These are phyloP conservation scores for Carex kokanica DNA, from an alignment of 176 grass and related monocot genomes.

Conservation along the genomic window DNA sequence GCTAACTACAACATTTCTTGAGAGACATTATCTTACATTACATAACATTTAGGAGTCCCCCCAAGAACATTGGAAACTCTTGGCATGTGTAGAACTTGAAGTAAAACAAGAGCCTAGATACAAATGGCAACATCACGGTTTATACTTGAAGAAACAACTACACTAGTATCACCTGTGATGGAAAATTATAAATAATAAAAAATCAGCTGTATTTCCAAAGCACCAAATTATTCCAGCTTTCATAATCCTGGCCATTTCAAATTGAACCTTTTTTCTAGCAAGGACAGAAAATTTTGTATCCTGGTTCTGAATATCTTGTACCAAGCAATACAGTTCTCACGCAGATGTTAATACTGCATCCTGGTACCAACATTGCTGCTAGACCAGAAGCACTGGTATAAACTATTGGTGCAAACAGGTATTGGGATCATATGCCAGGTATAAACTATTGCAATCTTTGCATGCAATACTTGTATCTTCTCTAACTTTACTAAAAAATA, in stretches of 20 bases:
- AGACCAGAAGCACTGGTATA: background rate
- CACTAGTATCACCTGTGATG: background rate
- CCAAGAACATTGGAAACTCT: background rate
- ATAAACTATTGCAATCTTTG: background rate
- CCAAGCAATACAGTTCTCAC: background rate
- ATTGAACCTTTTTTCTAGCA: background rate
- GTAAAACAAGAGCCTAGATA: background rate
- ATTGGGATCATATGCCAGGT: background rate
- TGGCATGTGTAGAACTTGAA: background rate
- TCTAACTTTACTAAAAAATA: too few species aligned
- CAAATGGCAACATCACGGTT: background rate
- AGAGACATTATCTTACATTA: background rate
- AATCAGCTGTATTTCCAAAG: background rate
- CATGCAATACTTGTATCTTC: background rate
- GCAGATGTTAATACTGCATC: background rate
- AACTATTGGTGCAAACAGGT: background rate
- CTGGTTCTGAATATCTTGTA: background rate
- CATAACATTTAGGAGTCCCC: background rate
- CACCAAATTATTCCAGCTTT: background rate
- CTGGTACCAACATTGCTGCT: background rate
- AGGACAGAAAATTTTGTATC: background rate
- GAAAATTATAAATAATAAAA: background rate
- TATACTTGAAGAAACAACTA: background rate
- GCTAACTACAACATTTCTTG: background rate
- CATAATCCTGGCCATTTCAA: background rate